Evolutionary conservation across 768 basidiomycete species (phyloP).

Genomic region (Rhizopogon vulgaris): DNA sequence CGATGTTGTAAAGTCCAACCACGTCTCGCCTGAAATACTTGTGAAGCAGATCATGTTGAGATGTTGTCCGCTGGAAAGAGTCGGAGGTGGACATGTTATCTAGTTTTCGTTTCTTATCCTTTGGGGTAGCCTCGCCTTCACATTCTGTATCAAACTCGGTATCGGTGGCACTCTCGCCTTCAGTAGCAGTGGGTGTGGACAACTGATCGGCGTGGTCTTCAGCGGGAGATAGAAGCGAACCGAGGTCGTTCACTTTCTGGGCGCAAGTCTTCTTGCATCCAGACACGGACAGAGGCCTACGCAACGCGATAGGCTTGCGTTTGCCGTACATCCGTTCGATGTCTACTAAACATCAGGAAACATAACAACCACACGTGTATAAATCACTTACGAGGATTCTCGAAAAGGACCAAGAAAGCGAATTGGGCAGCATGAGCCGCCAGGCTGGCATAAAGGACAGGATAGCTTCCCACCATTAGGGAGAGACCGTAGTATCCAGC

Average conservation of each 20-base stretch:
- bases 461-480: slow-evolving; percentile 81
- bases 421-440: slow-evolving; percentile 95
- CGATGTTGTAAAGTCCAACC: slow-evolving; percentile 74
- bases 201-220: slow-evolving; percentile 24
- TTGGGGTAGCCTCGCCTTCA: slow-evolving; percentile 38
- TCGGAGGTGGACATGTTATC: background rate
- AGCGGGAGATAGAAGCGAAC: slow-evolving; percentile 8
- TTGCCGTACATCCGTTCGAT: slow-evolving; percentile 93
- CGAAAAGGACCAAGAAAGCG: slow-evolving; percentile 91
- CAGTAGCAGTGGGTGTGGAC: slow-evolving; percentile 60
- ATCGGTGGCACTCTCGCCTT: slow-evolving; percentile 70
- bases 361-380: background rate
- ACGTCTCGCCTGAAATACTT: slow-evolving; percentile 88
- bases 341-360: slow-evolving; percentile 39
- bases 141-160: slow-evolving; percentile 61
- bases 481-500: slow-evolving; percentile 98
- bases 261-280: slow-evolving; percentile 10
- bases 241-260: slow-evolving; percentile 8
- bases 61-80: slow-evolving; percentile 28
- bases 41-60: slow-evolving; percentile 86
- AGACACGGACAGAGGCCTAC: slow-evolving; percentile 52
- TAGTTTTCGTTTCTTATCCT: slow-evolving; percentile 1
- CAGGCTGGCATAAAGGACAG: slow-evolving; percentile 90
- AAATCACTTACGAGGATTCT: slow-evolving; percentile 82
- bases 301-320: slow-evolving; percentile 82